These are phyloP conservation scores for Grigorovia transvaalensis DNA, from an alignment of 805 yeast species.

Conservation along the genomic window DNA sequence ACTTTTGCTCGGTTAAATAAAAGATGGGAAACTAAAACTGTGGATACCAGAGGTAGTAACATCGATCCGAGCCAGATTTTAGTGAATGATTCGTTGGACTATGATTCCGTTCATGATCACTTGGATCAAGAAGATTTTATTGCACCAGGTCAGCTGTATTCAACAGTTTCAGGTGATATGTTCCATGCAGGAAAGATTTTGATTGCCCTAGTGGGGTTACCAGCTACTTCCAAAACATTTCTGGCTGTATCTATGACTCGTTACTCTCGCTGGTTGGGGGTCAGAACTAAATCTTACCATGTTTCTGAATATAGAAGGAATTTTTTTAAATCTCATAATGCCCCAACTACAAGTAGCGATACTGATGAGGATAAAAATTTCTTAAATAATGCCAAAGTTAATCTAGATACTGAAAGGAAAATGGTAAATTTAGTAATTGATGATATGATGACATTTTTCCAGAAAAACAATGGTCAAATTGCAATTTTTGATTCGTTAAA, in stretches of 20 bases:
- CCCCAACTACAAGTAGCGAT: neutral
- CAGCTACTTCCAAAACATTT: slow-evolving; percentile 94
- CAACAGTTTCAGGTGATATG: slow-evolving; percentile 83
- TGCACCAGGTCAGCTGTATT: slow-evolving; percentile 86
- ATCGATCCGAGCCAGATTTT: neutral
- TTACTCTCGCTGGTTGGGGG: slow-evolving; percentile 93
- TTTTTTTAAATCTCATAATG: slow-evolving; percentile 12
- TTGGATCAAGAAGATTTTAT: slow-evolving; percentile 37
- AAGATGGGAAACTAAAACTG: neutral
- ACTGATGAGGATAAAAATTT: slow-evolving; percentile 28
- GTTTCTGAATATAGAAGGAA: slow-evolving; percentile 78
- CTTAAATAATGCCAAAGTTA: slow-evolving; percentile 28
- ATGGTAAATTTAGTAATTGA: slow-evolving; percentile 53
- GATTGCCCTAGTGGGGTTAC: slow-evolving; percentile 81
- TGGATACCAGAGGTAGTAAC: neutral
- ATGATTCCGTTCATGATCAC: slow-evolving; percentile 57
- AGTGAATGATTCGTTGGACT: neutral
- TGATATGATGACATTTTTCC: slow-evolving; percentile 64
- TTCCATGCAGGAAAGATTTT: slow-evolving; percentile 94
- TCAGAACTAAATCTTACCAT: slow-evolving; percentile 82
- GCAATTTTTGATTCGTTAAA: slow-evolving; percentile 95
- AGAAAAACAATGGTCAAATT: slow-evolving; percentile 76
- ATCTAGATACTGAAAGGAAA: slow-evolving; percentile 42
- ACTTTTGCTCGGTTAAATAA: neutral
- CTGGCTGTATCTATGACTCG: slow-evolving; percentile 84